A percentile compares a stretch with the other conserved stretches of the same genome.
Conservation (phyloP, 768 basidiomycete species). For the Kwoniella shandongensis region DNA sequence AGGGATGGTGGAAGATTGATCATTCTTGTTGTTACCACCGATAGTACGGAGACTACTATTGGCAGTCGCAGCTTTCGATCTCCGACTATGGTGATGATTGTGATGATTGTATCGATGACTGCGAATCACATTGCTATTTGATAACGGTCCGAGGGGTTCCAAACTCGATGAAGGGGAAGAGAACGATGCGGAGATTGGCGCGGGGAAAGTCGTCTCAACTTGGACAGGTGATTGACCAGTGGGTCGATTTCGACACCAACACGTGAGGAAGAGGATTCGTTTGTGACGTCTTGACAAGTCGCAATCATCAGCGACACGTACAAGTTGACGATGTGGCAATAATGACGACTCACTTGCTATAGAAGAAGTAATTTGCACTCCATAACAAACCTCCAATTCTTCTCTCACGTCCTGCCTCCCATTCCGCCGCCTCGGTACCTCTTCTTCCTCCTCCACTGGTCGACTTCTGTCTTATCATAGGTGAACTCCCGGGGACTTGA, state of each 20-base stretch:
- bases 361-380: constrained; percentile 97
- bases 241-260: constrained; percentile 73
- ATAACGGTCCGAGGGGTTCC: constrained; percentile 8
- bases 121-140: constrained; percentile 5
- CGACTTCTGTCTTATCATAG: constrained; percentile 13
- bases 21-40: not conserved
- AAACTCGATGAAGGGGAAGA: constrained; percentile 15
- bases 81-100: constrained; percentile 15
- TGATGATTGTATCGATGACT: constrained; percentile 15
- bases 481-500: not conserved
- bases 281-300: constrained; percentile 58
- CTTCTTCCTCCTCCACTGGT: constrained; percentile 11
- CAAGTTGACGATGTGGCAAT: too few relatives aligned
- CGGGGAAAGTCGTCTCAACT: constrained; percentile 33
- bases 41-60: constrained; percentile 18
- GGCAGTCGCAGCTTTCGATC: constrained; percentile 8
- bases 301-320: constrained; percentile 1
- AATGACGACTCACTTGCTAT: constrained; percentile 73
- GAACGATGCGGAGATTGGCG: constrained; percentile 38
- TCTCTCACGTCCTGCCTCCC: constrained; percentile 23
- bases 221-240: constrained; percentile 18
- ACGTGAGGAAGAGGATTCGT: constrained; percentile 84
- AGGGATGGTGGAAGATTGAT: constrained; percentile 35
- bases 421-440: constrained; percentile 8
- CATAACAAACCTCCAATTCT: constrained; percentile 73